phyloP scores from a whole-genome alignment of 306 rosid genomes.

The Betula pendula region DNA sequence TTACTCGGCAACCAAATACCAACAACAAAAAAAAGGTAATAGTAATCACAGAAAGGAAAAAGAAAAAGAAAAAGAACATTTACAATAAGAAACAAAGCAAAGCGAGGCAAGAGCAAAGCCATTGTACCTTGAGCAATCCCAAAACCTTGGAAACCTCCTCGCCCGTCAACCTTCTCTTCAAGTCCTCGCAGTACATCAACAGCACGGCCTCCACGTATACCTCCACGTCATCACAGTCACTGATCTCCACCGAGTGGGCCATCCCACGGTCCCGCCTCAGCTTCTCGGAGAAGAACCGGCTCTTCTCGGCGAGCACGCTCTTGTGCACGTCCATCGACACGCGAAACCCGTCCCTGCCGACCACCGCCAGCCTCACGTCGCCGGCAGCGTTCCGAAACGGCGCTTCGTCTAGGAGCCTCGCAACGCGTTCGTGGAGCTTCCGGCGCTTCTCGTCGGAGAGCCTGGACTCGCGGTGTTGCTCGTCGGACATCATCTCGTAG shows the following conservation, averaged over 20 bases:
- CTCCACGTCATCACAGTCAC: constrained; percentile 85
- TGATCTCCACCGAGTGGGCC: constrained; percentile 74
- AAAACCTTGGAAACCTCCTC: constrained; percentile 69
- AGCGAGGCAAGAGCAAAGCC: neutral
- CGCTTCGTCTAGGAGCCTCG: constrained; percentile 52
- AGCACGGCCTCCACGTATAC: constrained; percentile 78
- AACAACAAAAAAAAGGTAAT: neutral
- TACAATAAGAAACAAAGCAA: neutral
- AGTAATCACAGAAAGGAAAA: neutral
- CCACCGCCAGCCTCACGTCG: constrained; percentile 72
- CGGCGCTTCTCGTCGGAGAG: constrained; percentile 50
- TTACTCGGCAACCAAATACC: too few species aligned
- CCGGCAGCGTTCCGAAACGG: constrained; percentile 45
- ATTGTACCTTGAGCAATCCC: constrained; percentile 75
- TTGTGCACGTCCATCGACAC: constrained; percentile 76
- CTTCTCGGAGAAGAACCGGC: constrained; percentile 79
- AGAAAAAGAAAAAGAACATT: neutral
- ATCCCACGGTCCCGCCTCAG: constrained; percentile 46
- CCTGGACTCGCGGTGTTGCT: constrained; percentile 47
- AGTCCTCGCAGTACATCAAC: constrained; percentile 73
- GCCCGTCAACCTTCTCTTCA: constrained; percentile 59
- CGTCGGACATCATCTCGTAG: constrained; percentile 75
- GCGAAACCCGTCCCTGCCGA: constrained; percentile 61
- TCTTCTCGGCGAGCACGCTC: constrained; percentile 63
- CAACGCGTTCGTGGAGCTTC: constrained; percentile 46